phyloP scores from a whole-genome alignment of 169 alveolate genomes.

The Cryptosporidium viatorum region DNA sequence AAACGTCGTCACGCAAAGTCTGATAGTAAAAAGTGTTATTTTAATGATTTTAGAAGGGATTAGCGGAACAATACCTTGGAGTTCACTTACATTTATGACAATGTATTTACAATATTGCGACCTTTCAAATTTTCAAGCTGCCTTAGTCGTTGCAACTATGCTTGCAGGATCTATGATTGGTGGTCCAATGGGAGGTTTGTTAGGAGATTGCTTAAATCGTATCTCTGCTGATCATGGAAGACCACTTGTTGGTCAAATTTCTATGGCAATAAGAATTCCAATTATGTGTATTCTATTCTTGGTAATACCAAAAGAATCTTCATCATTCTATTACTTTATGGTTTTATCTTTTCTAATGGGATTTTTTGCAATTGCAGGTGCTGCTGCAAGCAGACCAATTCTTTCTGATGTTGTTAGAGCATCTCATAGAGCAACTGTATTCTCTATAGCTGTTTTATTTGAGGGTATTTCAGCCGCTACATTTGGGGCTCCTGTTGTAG shows the following conservation, averaged over 20 bases:
- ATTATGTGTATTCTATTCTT: conserved; percentile 81
- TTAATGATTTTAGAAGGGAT: conserved; percentile 82
- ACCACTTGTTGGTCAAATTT: conserved; percentile 85
- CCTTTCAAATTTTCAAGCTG: conserved; percentile 87
- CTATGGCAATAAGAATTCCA: conserved; percentile 82
- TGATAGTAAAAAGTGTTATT: conserved; percentile 61
- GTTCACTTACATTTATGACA: conserved; percentile 88
- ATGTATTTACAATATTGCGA: conserved; percentile 91
- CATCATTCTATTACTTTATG: conserved; percentile 73
- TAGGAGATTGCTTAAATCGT: conserved; percentile 86
- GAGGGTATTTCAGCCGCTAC: conserved; percentile 90
- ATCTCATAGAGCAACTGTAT: conserved; percentile 89
- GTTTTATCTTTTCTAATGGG: conserved; percentile 85
- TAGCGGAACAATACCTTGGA: conserved; percentile 91
- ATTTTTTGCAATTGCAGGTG: conserved; percentile 90
- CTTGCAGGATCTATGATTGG: conserved; percentile 89
- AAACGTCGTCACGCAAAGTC: conserved; percentile 56
- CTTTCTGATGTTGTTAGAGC: conserved; percentile 90
- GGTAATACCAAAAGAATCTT: conserved; percentile 78
- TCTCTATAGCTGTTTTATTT: conserved; percentile 85
- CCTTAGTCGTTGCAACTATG: conserved; percentile 84
- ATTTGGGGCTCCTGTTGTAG: conserved; percentile 90
- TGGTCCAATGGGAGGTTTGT: conserved; percentile 89
- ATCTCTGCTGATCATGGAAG: conserved; percentile 87
- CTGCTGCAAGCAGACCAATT: conserved; percentile 90